Evolutionary conservation across 1,284 basidiomycete species (phyloP).

Genomic region (Heliocybe sulcata): DNA sequence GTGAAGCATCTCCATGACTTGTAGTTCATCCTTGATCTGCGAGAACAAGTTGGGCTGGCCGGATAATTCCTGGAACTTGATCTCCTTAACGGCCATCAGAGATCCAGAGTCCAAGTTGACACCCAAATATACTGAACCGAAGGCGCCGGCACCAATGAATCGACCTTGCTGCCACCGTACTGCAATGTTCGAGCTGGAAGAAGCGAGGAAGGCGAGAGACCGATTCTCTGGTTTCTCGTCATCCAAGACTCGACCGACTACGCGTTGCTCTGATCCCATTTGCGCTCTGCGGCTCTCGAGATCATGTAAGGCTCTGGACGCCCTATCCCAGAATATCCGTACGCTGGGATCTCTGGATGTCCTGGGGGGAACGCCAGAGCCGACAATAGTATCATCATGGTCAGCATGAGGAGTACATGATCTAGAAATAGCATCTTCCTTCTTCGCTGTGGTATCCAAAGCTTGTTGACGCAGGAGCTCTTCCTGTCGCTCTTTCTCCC

Average conservation of each 20-base stretch:
- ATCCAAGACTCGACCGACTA: slow-evolving; percentile 86
- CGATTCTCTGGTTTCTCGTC: slow-evolving; percentile 88
- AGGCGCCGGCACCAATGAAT: slow-evolving; percentile 97
- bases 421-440: slow-evolving; percentile 38
- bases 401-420: slow-evolving; percentile 17
- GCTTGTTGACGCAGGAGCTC: slow-evolving; percentile 61
- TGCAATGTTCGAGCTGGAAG: slow-evolving; percentile 90
- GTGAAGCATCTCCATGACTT: slow-evolving; percentile 97
- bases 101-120: slow-evolving; percentile 96
- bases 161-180: slow-evolving; percentile 98
- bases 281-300: slow-evolving; percentile 60
- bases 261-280: slow-evolving; percentile 62
- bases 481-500: slow-evolving; percentile 81
- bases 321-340: slow-evolving; percentile 68
- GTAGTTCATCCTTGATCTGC: slow-evolving; percentile 95
- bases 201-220: slow-evolving; percentile 86
- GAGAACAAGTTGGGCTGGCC: slow-evolving; percentile 80
- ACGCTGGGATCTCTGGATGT: slow-evolving; percentile 58
- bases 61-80: slow-evolving; percentile 92
- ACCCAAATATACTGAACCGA: slow-evolving; percentile 96
- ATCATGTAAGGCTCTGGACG: slow-evolving; percentile 48
- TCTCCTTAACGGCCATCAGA: slow-evolving; percentile 99
- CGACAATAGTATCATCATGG: slow-evolving; percentile 17
- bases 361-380: slow-evolving; percentile 21
- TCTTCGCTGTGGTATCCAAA: slow-evolving; percentile 39